Conservation (phyloP, 352 stramenopile species). For the Phytophthora citricola region DNA sequence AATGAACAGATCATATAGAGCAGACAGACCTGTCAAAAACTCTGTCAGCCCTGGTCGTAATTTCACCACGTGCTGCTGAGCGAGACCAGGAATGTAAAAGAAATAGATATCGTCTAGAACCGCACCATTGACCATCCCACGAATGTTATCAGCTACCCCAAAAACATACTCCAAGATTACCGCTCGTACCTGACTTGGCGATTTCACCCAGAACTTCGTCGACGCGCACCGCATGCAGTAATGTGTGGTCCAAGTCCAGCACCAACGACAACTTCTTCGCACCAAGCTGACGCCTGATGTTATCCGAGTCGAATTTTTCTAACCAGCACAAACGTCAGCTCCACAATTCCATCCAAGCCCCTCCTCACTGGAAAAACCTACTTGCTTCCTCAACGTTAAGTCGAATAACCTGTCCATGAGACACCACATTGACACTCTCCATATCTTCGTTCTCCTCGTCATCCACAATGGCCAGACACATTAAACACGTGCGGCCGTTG, state of each 20-base stretch:
- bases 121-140: slow-evolving; percentile 1
- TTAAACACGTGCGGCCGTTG: slow-evolving; percentile 81
- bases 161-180: not conserved
- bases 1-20: slow-evolving; percentile 94
- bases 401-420: slow-evolving; percentile 91
- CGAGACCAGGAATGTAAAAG: slow-evolving; percentile 79
- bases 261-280: slow-evolving; percentile 94
- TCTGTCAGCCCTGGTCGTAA: slow-evolving; percentile 89
- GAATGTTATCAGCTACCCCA: slow-evolving; percentile 1
- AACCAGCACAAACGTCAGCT: slow-evolving; percentile 10
- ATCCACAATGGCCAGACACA: slow-evolving; percentile 78
- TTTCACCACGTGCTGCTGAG: slow-evolving; percentile 93
- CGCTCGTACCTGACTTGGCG: slow-evolving; percentile 50
- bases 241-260: slow-evolving; percentile 97
- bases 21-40: slow-evolving; percentile 88
- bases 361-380: slow-evolving; percentile 54
- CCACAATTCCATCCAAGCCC: not conserved
- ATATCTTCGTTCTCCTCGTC: slow-evolving; percentile 73
- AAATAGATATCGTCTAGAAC: slow-evolving; percentile 77
- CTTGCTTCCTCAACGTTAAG: slow-evolving; percentile 97
- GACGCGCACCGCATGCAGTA: slow-evolving; percentile 93
- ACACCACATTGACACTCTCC: slow-evolving; percentile 83
- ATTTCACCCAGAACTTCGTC: slow-evolving; percentile 75
- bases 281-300: slow-evolving; percentile 86
- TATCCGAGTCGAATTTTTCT: slow-evolving; percentile 90